Conservation (phyloP, 768 basidiomycete species). For the Lentinula detonsa region DNA sequence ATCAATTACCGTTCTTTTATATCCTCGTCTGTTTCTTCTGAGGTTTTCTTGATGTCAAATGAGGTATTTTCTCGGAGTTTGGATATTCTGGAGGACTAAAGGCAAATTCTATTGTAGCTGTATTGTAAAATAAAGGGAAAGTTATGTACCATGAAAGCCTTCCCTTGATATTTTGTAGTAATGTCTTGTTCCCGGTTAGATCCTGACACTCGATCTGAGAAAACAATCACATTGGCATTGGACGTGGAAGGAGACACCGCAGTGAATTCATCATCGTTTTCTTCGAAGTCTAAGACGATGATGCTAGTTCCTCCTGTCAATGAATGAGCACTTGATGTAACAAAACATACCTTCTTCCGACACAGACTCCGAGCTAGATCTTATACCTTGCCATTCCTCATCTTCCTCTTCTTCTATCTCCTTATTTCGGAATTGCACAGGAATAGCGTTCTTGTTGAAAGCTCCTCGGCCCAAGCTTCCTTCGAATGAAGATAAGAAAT, state of each 20-base stretch:
- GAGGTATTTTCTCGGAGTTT: conserved; percentile 40
- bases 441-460: conserved; percentile 14
- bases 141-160: conserved; percentile 67
- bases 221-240: conserved; percentile 49
- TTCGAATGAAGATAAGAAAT: conserved; percentile 39
- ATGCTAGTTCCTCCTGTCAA: neutral
- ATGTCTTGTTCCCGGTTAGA: conserved; percentile 14
- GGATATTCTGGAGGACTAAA: conserved; percentile 73
- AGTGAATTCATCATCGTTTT: conserved; percentile 40
- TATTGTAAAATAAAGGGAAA: neutral
- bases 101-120: neutral
- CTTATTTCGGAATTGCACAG: conserved; percentile 7
- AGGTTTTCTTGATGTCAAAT: conserved; percentile 2
- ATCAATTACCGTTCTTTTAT: conserved; percentile 49
- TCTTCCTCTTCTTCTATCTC: conserved; percentile 28
- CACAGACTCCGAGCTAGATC: conserved; percentile 16
- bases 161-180: conserved; percentile 36
- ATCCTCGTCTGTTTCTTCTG: conserved; percentile 25
- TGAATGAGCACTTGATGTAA: neutral
- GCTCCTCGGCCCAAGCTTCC: conserved; percentile 2
- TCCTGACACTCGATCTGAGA: conserved; percentile 28
- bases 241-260: conserved; percentile 19
- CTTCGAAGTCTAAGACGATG: conserved; percentile 26
- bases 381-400: conserved; percentile 39
- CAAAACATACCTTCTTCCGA: conserved; percentile 8